phyloP scores from a whole-genome alignment of 1,284 basidiomycete genomes.

The Tilletiaria anomala region DNA sequence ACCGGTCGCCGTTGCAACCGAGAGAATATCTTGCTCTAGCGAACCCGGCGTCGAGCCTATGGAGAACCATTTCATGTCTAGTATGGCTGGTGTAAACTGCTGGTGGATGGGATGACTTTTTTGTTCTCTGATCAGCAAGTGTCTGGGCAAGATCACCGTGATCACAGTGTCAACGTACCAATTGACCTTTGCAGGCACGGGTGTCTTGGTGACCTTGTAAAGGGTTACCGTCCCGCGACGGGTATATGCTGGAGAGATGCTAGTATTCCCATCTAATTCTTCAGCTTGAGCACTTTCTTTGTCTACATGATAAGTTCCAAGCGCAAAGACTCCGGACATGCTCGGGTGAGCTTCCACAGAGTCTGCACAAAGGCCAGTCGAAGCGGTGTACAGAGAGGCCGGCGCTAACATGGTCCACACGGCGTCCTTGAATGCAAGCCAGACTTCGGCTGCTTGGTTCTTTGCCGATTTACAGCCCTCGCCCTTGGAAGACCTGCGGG shows the following conservation, averaged over 20 bases:
- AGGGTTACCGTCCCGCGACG: constrained; percentile 20
- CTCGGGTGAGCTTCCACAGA: constrained; percentile 29
- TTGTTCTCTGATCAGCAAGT: not conserved
- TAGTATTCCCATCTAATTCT: constrained; percentile 1
- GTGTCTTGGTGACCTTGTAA: constrained; percentile 4
- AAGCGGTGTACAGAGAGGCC: constrained; percentile 11
- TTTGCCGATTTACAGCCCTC: no score
- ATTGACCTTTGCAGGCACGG: no score
- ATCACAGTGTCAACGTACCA: not conserved
- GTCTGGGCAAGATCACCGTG: not conserved
- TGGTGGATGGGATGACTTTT: constrained; percentile 1
- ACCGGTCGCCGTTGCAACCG: not conserved
- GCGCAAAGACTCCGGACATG: constrained; percentile 19
- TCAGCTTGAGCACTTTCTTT: constrained; percentile 13
- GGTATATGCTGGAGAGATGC: constrained; percentile 15
- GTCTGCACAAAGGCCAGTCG: constrained; percentile 31
- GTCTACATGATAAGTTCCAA: constrained; percentile 37
- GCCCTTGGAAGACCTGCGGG: no score
- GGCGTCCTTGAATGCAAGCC: no score
- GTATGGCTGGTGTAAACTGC: constrained; percentile 20
- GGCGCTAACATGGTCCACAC: not conserved
- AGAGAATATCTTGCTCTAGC: not conserved
- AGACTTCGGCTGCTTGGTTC: no score
- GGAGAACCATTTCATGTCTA: constrained; percentile 36
- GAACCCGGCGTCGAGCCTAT: not conserved